A percentile compares a stretch with the other conserved stretches of the same genome.
Conservation (phyloP, 2,329 filamentous ascomycete species). For the Aspergillus persii region DNA sequence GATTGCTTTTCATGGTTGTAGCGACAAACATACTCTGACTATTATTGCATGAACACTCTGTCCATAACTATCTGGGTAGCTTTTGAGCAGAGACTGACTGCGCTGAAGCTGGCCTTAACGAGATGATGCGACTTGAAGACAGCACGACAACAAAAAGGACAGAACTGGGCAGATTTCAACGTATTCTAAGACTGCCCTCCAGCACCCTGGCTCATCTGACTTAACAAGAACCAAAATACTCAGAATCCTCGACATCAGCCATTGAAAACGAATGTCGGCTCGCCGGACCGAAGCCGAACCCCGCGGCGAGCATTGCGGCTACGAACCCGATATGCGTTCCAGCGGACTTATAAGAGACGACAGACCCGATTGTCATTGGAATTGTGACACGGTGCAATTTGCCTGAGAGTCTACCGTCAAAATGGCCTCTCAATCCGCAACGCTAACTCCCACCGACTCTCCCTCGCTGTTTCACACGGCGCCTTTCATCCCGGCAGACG, state of each 20-base stretch:
- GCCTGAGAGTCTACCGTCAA: background rate
- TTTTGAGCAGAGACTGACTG: too few species aligned
- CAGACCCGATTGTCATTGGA: background rate
- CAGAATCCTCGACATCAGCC: background rate
- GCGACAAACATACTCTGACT: too few species aligned
- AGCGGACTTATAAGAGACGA: background rate
- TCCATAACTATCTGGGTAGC: too few species aligned
- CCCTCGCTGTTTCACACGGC: constrained; percentile 19
- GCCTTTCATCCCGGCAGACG: constrained; percentile 18
- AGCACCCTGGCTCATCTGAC: too few species aligned
- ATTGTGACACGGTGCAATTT: background rate
- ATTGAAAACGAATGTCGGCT: background rate
- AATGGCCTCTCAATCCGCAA: background rate
- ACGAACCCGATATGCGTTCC: background rate
- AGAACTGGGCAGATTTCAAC: too few species aligned
- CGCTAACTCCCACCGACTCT: background rate
- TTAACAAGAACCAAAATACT: too few species aligned
- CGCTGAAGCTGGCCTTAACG: too few species aligned
- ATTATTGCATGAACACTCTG: too few species aligned
- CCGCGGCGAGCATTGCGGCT: background rate
- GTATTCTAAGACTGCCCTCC: too few species aligned
- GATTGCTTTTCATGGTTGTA: too few species aligned
- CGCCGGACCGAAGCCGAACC: background rate
- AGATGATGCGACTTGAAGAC: background rate
- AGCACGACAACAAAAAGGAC: background rate